phyloP scores from a whole-genome alignment of 345 rosid genomes.

The Mangifera indica region DNA sequence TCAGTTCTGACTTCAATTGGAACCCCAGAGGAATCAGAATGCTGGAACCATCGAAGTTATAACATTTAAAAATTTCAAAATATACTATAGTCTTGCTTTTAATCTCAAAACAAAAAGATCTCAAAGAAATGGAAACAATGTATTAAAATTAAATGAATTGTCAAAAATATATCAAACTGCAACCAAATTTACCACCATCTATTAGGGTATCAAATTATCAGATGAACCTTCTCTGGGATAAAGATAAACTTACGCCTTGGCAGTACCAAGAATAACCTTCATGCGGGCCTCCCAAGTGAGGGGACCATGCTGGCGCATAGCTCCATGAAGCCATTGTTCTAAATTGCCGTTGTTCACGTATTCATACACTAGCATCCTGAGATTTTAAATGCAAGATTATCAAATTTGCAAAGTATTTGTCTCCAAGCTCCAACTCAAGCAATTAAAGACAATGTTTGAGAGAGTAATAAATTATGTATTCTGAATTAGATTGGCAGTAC shows the following conservation, averaged over 20 bases:
- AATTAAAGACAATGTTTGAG: neutral
- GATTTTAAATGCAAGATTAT: constrained; percentile 15
- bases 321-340: constrained; percentile 85
- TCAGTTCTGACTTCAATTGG: neutral
- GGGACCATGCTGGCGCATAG: constrained; percentile 51
- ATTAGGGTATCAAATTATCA: neutral
- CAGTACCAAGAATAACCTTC: constrained; percentile 75
- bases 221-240: constrained; percentile 3
- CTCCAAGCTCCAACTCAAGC: constrained; percentile 7
- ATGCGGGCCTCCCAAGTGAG: constrained; percentile 89
- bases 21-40: neutral
- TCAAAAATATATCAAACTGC: neutral
- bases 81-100: neutral
- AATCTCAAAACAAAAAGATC: neutral
- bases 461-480: neutral
- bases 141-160: neutral
- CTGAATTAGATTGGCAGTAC: neutral
- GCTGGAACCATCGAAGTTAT: neutral
- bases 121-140: neutral
- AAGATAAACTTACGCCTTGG: constrained; percentile 75
- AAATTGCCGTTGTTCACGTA: constrained; percentile 86
- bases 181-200: neutral
- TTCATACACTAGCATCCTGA: constrained; percentile 85
- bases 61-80: neutral
- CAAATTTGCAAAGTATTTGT: constrained; percentile 7